Evolutionary conservation across 495 filamentous ascomycete species (phyloP).

Genomic region (Daldinia bambusicola): DNA sequence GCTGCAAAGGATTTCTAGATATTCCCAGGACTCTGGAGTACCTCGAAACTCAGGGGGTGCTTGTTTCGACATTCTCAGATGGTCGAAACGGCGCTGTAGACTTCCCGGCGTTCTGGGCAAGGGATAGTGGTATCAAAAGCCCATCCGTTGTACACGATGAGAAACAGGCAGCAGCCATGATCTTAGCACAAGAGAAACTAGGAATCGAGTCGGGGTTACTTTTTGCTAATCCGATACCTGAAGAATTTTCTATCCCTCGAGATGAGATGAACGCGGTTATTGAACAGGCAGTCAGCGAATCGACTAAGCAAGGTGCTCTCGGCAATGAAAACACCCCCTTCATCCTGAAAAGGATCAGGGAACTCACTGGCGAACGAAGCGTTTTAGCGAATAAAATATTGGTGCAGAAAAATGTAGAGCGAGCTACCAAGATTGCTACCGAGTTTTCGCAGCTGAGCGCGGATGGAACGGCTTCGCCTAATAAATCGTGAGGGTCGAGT

Average conservation of each 20-base stretch:
- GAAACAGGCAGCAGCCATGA: slow-evolving; percentile 83
- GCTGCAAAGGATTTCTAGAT: slow-evolving; percentile 96
- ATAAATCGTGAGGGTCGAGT: slow-evolving; percentile 45
- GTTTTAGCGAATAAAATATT: slow-evolving; percentile 80
- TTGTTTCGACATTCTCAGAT: slow-evolving; percentile 89
- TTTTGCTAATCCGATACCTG: slow-evolving; percentile 89
- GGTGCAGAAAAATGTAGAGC: slow-evolving; percentile 80
- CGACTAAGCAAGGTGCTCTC: slow-evolving; percentile 70
- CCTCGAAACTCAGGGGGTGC: slow-evolving; percentile 91
- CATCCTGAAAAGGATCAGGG: slow-evolving; percentile 81
- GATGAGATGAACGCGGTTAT: slow-evolving; percentile 79
- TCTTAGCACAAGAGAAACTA: slow-evolving; percentile 67
- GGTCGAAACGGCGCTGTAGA: slow-evolving; percentile 71
- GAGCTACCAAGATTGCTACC: slow-evolving; percentile 81
- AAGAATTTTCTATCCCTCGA: slow-evolving; percentile 73
- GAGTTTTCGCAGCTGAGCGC: slow-evolving; percentile 71
- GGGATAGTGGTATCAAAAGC: slow-evolving; percentile 83
- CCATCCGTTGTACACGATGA: slow-evolving; percentile 78
- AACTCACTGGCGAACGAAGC: slow-evolving; percentile 77
- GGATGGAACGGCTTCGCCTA: slow-evolving; percentile 21
- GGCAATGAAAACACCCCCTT: slow-evolving; percentile 91
- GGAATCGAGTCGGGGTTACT: slow-evolving; percentile 77
- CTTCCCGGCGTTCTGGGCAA: slow-evolving; percentile 89
- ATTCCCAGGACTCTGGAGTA: slow-evolving; percentile 91
- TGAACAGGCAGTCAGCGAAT: slow-evolving; percentile 75